Evolutionary conservation across 1,139 yeast species (phyloP).

Genomic region (Hansenula lynferdii): DNA sequence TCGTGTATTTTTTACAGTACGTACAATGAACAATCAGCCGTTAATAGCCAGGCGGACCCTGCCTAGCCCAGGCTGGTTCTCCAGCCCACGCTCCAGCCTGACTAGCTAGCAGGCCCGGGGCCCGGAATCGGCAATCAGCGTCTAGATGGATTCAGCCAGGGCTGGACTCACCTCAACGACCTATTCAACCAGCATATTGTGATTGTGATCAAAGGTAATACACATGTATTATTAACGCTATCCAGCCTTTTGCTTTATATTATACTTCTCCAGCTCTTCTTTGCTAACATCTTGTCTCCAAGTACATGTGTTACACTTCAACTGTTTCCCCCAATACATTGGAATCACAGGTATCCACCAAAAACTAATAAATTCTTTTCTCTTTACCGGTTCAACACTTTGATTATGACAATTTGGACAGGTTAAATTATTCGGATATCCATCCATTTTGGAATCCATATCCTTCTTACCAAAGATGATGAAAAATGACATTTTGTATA

Average conservation of each 20-base stretch:
- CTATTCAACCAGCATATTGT: no score
- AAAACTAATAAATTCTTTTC: slow-evolving; percentile 39
- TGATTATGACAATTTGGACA: slow-evolving; percentile 39
- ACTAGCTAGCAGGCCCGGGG: no score
- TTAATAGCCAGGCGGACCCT: no score
- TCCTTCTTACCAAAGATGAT: slow-evolving; percentile 27
- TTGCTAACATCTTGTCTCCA: slow-evolving; percentile 39
- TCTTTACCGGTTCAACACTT: slow-evolving; percentile 36
- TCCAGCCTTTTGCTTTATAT: slow-evolving; percentile 14
- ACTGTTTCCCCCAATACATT: slow-evolving; percentile 39
- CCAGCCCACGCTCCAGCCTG: no score
- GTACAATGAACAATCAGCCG: no score
- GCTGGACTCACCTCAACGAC: no score
- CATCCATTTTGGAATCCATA: slow-evolving; percentile 21
- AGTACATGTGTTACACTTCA: slow-evolving; percentile 38
- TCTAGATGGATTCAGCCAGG: no score
- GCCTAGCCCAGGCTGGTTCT: no score
- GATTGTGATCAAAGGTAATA: no score
- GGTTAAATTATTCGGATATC: slow-evolving; percentile 22
- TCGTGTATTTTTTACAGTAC: no score
- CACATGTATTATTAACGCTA: neutral
- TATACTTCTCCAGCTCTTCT: slow-evolving; percentile 28
- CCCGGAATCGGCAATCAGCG: no score
- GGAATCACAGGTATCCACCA: slow-evolving; percentile 46
- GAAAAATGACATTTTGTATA: slow-evolving; percentile 1